phyloP scores from a whole-genome alignment of 352 stramenopile genomes.

The Globisporangium nagaii region DNA sequence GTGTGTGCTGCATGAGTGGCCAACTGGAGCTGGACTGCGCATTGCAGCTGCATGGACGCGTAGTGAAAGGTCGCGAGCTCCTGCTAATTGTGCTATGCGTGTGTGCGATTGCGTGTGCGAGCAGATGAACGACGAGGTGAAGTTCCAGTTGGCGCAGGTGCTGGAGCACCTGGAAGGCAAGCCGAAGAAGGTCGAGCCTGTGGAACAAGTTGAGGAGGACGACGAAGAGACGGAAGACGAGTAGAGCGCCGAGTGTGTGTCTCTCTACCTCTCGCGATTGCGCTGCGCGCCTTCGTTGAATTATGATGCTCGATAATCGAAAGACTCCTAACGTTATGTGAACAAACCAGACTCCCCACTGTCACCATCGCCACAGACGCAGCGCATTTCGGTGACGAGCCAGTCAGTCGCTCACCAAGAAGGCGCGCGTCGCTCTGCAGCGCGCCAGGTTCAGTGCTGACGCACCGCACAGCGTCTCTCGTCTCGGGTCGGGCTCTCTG shows the following conservation, averaged over 20 bases:
- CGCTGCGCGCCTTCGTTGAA: neutral
- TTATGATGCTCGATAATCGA: neutral
- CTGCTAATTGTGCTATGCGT: neutral
- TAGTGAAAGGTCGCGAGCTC: too few relatives aligned
- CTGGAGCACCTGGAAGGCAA: conserved; percentile 60
- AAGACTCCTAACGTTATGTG: neutral
- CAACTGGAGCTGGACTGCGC: neutral
- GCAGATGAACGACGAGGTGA: conserved; percentile 78
- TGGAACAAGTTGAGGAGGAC: conserved; percentile 1
- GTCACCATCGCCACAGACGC: too few relatives aligned
- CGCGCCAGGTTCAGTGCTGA: too few relatives aligned
- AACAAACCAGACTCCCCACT: too few relatives aligned
- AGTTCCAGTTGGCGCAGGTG: conserved; percentile 69
- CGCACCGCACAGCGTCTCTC: too few relatives aligned
- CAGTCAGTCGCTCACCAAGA: neutral
- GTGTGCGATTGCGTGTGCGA: too few relatives aligned
- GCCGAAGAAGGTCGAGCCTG: conserved; percentile 13
- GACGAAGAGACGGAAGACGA: conserved; percentile 3
- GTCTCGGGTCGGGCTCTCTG: too few relatives aligned
- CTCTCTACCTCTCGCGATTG: neutral
- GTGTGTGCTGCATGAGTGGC: neutral
- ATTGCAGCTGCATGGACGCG: too few relatives aligned
- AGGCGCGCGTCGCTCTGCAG: too few relatives aligned
- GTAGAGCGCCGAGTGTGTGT: neutral
- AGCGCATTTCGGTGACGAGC: neutral